Base-by-base conservation (phyloP, 2,329 filamentous ascomycete genomes). In the Myriosclerotinia scirpicola region DNA sequence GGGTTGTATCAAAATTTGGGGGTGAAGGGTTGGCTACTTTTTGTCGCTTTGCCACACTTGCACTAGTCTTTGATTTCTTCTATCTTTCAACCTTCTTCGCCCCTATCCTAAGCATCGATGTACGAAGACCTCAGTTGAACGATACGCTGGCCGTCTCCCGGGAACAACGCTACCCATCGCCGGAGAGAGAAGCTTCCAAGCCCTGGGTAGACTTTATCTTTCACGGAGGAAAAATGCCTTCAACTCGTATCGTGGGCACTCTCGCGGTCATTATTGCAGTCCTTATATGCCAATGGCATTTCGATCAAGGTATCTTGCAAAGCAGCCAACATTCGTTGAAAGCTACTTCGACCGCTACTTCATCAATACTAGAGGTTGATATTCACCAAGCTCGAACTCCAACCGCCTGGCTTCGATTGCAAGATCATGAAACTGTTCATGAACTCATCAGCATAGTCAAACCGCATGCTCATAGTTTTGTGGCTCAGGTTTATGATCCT, bases 61-160 rank as follows among this genome's bases (percentile, higher is more conserved):
- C 90, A 0, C 85, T 92, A 17, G 78, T 90, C 0, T 89, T 93
- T 72, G 91, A 94, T 76, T 90, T 90, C 69, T 87, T 93, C 73
- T 93, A 90, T 73, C 82, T 93, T 30, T 84, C 91, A 9, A 93
- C 90, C 0, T 93, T 93, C 78, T 93, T 94, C 74, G 81, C 93
- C 4, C 87, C 90, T 1, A 90, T 94, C 15, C 80, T 94, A 34
- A 93, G 90, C 73, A 87, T 94, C 54, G 91, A 94, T 75, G 90
- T 94, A 12, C 85, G 88, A 30, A 84, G 91, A 71, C 86, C 90
- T 67, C 91, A 94, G 78, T 90, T 94, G 74, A 88, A 89, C 2
- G 79, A 93, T 12, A 86, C 81, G 44, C 67, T 69, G 71, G 83
- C 81, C 2, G 81, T 82, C 0, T 79, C 82, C 50, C 79, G 80